Base-by-base conservation (phyloP, 108 stramenopile species). In the Skeletonema potamos region DNA sequence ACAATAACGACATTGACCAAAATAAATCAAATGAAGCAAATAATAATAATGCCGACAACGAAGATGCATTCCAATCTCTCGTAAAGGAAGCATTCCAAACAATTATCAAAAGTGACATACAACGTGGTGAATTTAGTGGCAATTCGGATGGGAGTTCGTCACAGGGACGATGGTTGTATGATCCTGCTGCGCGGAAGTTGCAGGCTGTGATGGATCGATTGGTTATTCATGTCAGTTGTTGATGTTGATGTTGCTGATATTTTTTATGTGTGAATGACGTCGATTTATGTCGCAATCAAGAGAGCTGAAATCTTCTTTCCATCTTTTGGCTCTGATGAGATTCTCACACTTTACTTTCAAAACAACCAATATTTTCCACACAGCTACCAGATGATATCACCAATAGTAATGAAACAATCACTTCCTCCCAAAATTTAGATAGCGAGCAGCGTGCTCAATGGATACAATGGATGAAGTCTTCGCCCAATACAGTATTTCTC, bases 381-480 rank as follows among this genome's bases (percentile, higher is more conserved):
- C 48, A 51, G 48, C 48, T 51, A 22, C 48, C 48, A 22, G 48
- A 22, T 9, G 48, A 51, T 22, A 17, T 51, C 0, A 51, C 48
- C 6, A 51, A 51, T 9, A 51, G 48, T 20, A 51, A 17, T 51
- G 20, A 51, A n/a, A 24, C 48, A 9, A 22, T 24, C 15, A 22
- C 48, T n/a, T n/a, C 48, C 8, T 22, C 48, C 8, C 48, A 51
- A 51, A 51, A 22, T 51, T 9, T 65, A 2, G 46, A 64, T 4
- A 20, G 68, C 26, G 69, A 71, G 34, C 62, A 43, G 66, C 58
- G 29, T 36, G 26, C 33, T 58, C 69, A 62, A 71, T 93, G 92
- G 88, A 62, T 90, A 27, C 77, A 86, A 72, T 93, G 92, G 92
- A 90, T 93, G 87, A 89, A 83, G 68, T 64, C 84, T 27, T 36